These are phyloP conservation scores for Sporormia fimetaria DNA, from an alignment of 495 filamentous ascomycete species.

Conservation along the genomic window DNA sequence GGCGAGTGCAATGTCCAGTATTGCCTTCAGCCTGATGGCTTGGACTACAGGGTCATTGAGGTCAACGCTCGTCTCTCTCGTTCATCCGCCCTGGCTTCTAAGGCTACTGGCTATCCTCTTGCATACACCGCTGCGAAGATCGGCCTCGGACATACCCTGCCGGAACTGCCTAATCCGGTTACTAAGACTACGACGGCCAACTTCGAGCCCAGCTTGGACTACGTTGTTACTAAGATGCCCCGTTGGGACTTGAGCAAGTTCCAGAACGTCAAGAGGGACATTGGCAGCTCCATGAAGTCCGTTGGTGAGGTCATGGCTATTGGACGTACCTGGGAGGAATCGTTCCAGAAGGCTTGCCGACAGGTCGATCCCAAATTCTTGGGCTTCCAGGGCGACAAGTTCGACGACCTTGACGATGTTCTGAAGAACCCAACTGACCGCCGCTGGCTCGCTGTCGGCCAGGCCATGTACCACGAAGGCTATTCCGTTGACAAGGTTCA, in stretches of 20 bases:
- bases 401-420: conserved; percentile 82
- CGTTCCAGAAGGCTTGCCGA: conserved; percentile 96
- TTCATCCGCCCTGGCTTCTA: conserved; percentile 89
- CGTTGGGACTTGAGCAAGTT: conserved; percentile 97
- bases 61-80: conserved; percentile 94
- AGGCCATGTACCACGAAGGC: conserved; percentile 93
- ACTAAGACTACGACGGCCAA: conserved; percentile 98
- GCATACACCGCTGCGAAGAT: conserved; percentile 96
- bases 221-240: conserved; percentile 97
- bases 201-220: conserved; percentile 94
- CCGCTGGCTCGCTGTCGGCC: conserved; percentile 91
- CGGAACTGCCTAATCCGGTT: conserved; percentile 91
- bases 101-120: conserved; percentile 91
- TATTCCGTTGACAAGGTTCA: conserved; percentile 86
- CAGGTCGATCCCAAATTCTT: conserved; percentile 87
- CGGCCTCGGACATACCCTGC: conserved; percentile 83
- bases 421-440: conserved; percentile 88
- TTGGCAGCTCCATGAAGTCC: conserved; percentile 94
- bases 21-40: conserved; percentile 89
- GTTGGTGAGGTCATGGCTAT: conserved; percentile 99
- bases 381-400: conserved; percentile 91
- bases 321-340: conserved; percentile 94
- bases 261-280: conserved; percentile 95
- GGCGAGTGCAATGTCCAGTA: conserved; percentile 99
- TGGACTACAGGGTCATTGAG: conserved; percentile 97